Percentiles rank a stretch among this genome's conserved stretches.
phyloP scores from a whole-genome alignment of 2,329 filamentous ascomycete species.

The Phoma sp. region DNA sequence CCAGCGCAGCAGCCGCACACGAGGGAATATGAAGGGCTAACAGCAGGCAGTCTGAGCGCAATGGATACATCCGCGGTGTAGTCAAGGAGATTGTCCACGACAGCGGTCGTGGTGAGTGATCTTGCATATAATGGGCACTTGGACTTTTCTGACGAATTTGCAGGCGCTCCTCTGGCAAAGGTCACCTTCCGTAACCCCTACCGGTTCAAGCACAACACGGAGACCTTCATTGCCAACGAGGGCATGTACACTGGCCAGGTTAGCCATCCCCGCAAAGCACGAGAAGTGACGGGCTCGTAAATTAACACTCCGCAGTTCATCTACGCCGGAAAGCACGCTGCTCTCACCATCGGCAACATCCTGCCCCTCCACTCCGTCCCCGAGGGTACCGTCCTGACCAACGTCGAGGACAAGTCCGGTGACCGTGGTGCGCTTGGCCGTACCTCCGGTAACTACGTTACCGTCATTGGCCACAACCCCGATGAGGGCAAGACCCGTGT shows the following conservation, averaged over 20 bases:
- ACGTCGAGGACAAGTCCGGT: slow-evolving; percentile 98
- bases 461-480: slow-evolving; percentile 58
- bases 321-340: slow-evolving; percentile 99
- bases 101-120: slow-evolving; percentile 82
- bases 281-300: slow-evolving; percentile 14
- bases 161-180: slow-evolving; percentile 82
- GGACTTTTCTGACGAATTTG: slow-evolving; percentile 29
- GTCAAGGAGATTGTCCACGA: slow-evolving; percentile 99
- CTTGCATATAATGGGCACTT: slow-evolving; percentile 9
- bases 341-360: slow-evolving; percentile 96
- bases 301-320: slow-evolving; percentile 69
- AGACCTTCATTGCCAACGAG: slow-evolving; percentile 99
- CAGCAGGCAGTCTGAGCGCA: slow-evolving; percentile 71
- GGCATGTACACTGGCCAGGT: slow-evolving; percentile 99
- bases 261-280: slow-evolving; percentile 21
- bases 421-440: slow-evolving; percentile 96
- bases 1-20: neutral
- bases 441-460: slow-evolving; percentile 99
- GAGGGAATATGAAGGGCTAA: slow-evolving; percentile 46
- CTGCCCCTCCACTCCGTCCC: slow-evolving; percentile 93
- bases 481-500: slow-evolving; percentile 97
- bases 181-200: slow-evolving; percentile 98
- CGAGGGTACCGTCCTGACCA: slow-evolving; percentile 98
- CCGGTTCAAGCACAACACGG: slow-evolving; percentile 94
- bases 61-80: slow-evolving; percentile 96